These are phyloP conservation scores for Lachancea cidri DNA, from an alignment of 805 yeast species.

Conservation along the genomic window DNA sequence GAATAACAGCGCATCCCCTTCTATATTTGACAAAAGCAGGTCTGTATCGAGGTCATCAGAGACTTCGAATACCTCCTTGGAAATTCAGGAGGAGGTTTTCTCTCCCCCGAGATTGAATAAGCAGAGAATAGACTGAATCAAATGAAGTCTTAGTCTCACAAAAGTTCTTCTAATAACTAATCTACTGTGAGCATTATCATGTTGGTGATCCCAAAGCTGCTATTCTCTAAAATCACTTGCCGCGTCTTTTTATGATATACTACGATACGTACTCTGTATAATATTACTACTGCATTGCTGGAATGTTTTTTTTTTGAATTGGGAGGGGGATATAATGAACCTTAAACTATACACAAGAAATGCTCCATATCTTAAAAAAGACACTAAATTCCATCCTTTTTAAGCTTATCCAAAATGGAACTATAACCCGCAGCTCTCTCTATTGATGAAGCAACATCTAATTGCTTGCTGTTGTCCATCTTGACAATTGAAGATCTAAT, in stretches of 20 bases:
- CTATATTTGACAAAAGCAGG: conserved; percentile 30
- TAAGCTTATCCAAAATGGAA: conserved; percentile 22
- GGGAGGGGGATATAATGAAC: neutral
- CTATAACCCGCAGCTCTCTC: conserved; percentile 37
- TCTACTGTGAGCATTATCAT: neutral
- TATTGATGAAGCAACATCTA: conserved; percentile 55
- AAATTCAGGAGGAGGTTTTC: conserved; percentile 12
- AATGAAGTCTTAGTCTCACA: neutral
- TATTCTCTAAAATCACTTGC: no score
- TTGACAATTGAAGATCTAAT: conserved; percentile 71
- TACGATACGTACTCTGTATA: conserved; percentile 1
- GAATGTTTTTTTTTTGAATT: no score
- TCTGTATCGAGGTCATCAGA: conserved; percentile 32
- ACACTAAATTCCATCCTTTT: conserved; percentile 6
- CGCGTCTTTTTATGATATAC: neutral
- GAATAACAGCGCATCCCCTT: conserved; percentile 23
- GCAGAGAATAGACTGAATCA: conserved; percentile 18
- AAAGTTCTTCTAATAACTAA: neutral
- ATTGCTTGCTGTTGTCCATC: conserved; percentile 46
- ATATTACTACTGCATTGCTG: conserved; percentile 3
- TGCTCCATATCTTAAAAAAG: neutral
- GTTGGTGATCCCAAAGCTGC: neutral
- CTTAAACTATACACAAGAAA: neutral
- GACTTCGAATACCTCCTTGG: conserved; percentile 34
- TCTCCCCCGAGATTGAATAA: conserved; percentile 19